phyloP scores from a whole-genome alignment of 441 rosid species.

The Isatis lusitanica region DNA sequence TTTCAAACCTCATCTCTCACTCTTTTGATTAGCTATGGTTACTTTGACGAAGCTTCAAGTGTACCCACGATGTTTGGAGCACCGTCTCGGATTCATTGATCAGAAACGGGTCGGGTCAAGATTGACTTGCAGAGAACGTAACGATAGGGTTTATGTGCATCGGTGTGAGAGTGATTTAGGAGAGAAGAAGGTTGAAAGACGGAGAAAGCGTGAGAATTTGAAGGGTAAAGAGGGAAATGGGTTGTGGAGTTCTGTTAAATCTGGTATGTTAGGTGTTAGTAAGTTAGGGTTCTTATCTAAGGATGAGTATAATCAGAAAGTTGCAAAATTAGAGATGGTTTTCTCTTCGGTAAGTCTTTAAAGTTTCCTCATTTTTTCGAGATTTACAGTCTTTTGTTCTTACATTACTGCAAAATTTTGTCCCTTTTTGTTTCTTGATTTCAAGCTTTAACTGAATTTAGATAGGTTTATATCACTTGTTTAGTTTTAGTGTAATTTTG shows the following conservation, averaged over 20 bases:
- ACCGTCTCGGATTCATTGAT: conserved; percentile 38
- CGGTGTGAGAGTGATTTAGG: conserved; percentile 43
- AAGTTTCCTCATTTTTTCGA: not conserved
- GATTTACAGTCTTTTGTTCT: not conserved
- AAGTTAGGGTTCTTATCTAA: conserved; percentile 45
- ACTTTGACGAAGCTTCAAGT: conserved; percentile 55
- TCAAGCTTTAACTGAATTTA: too few species aligned
- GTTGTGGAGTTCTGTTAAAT: conserved; percentile 46
- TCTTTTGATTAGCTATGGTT: conserved; percentile 39
- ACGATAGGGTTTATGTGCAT: conserved; percentile 37
- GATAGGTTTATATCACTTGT: too few species aligned
- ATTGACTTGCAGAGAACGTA: conserved; percentile 21
- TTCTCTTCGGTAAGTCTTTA: conserved; percentile 58
- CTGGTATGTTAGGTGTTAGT: conserved; percentile 41
- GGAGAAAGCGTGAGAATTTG: conserved; percentile 31
- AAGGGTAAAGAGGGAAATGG: conserved; percentile 48
- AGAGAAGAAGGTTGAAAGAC: conserved; percentile 38
- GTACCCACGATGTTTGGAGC: conserved; percentile 45
- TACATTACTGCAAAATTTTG: not conserved
- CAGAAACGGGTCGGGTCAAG: conserved; percentile 39
- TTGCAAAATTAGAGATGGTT: conserved; percentile 64
- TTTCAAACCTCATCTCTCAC: not conserved
- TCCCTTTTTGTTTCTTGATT: not conserved
- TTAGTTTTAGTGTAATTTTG: too few species aligned
- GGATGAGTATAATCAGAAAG: conserved; percentile 48